phyloP scores from a whole-genome alignment of 305 asterid species.

The Nicotiana rustica region DNA sequence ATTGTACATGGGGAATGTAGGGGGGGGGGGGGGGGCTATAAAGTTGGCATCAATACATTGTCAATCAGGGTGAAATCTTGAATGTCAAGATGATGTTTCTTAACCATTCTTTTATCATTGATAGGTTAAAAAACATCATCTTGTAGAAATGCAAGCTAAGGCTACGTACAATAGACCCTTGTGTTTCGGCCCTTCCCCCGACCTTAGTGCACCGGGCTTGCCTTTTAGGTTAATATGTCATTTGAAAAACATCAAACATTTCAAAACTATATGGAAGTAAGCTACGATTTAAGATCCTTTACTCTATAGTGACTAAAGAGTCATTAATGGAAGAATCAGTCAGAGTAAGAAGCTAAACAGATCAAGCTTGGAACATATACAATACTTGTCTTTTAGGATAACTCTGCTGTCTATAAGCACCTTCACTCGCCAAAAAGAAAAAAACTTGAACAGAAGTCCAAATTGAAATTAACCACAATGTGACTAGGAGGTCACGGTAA shows the following conservation, averaged over 20 bases:
- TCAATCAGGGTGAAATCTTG: too few species aligned
- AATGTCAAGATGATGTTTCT: too few species aligned
- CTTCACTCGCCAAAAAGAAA: background rate
- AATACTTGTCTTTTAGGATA: background rate
- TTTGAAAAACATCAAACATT: background rate
- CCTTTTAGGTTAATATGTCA: background rate
- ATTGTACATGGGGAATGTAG: too few species aligned
- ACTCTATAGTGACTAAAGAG: background rate
- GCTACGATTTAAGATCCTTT: background rate
- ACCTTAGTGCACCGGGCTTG: too few species aligned
- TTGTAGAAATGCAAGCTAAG: too few species aligned
- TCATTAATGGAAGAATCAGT: background rate
- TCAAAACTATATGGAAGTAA: background rate
- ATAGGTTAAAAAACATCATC: background rate
- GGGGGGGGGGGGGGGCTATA: too few species aligned
- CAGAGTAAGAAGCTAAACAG: background rate
- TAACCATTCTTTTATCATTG: too few species aligned
- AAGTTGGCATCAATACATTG: too few species aligned
- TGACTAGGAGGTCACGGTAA: too few species aligned
- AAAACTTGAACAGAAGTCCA: background rate
- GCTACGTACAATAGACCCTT: too few species aligned
- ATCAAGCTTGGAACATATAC: background rate
- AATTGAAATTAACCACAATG: background rate
- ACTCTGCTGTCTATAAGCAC: background rate
- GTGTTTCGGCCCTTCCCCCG: too few species aligned